phyloP scores from a whole-genome alignment of 2,329 filamentous ascomycete species.

The Phaeophleospora eucalypticola region DNA sequence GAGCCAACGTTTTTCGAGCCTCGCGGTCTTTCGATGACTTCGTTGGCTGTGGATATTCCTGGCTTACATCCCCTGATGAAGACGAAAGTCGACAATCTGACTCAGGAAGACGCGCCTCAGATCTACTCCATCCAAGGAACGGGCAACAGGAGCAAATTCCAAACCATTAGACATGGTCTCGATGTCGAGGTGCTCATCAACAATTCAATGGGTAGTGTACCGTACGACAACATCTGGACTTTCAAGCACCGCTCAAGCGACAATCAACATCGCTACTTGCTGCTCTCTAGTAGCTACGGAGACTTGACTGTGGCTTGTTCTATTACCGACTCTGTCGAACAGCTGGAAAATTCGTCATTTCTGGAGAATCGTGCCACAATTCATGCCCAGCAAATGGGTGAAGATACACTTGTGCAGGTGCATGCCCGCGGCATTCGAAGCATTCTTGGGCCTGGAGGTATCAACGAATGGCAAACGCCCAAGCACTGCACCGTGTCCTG shows the following conservation, averaged over 20 bases:
- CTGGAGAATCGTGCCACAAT: conserved; percentile 82
- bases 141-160: conserved; percentile 82
- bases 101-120: conserved; percentile 89
- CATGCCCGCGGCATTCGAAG: conserved; percentile 95
- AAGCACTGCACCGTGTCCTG: conserved; percentile 94
- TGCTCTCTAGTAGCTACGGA: conserved; percentile 56
- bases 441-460: conserved; percentile 68
- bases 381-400: conserved; percentile 88
- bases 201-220: conserved; percentile 28
- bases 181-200: conserved; percentile 69
- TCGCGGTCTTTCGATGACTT: conserved; percentile 66
- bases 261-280: conserved; percentile 87
- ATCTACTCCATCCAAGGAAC: conserved; percentile 91
- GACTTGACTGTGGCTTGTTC: conserved; percentile 76
- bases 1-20: conserved; percentile 82
- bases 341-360: conserved; percentile 91
- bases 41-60: conserved; percentile 51
- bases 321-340: conserved; percentile 94
- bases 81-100: conserved; percentile 86
- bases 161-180: conserved; percentile 86
- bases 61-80: conserved; percentile 86
- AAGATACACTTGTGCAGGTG: conserved; percentile 88
- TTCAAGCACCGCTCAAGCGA: conserved; percentile 79
- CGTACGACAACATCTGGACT: conserved; percentile 68
- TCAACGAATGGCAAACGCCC: conserved; percentile 91